Conservation (phyloP, 176 grass and related monocot genomes). For the Triticum dicoccoides region DNA sequence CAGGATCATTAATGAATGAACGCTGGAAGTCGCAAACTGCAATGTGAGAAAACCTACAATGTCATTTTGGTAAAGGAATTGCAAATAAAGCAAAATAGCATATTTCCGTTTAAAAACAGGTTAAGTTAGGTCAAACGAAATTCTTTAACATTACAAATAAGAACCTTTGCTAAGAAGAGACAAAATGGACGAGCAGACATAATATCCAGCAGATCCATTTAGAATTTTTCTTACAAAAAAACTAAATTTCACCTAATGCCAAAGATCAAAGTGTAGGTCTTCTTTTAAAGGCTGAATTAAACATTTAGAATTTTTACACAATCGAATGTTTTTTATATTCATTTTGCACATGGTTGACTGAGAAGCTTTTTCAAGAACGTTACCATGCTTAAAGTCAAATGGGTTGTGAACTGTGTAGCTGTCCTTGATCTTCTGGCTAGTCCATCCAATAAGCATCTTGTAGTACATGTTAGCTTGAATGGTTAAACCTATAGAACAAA, state of each 20-base stretch:
- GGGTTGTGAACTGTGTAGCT: conserved; percentile 73
- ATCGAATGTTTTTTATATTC: neutral
- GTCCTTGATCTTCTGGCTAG: conserved; percentile 97
- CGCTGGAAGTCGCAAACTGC: conserved; percentile 82
- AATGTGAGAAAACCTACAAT: conserved; percentile 21
- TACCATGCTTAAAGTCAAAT: conserved; percentile 98
- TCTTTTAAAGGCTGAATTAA: neutral
- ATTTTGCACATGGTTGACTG: neutral
- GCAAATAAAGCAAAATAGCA: neutral
- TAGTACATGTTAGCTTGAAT: conserved; percentile 97
- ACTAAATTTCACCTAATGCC: neutral
- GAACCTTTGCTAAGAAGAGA: neutral
- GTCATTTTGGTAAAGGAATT: neutral
- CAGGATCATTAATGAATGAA: conserved; percentile 77
- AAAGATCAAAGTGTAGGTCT: neutral
- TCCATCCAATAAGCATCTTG: conserved; percentile 98
- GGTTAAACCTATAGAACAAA: conserved; percentile 70
- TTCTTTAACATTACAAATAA: neutral
- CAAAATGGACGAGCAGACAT: neutral
- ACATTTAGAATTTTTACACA: neutral
- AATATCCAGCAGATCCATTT: neutral
- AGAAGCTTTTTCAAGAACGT: conserved; percentile 21
- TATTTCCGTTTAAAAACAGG: neutral
- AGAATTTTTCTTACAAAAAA: neutral
- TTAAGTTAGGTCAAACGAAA: neutral